Evolutionary conservation across 2,329 filamentous ascomycete species (phyloP).

Genomic region (Pestalotiopsis sp.): DNA sequence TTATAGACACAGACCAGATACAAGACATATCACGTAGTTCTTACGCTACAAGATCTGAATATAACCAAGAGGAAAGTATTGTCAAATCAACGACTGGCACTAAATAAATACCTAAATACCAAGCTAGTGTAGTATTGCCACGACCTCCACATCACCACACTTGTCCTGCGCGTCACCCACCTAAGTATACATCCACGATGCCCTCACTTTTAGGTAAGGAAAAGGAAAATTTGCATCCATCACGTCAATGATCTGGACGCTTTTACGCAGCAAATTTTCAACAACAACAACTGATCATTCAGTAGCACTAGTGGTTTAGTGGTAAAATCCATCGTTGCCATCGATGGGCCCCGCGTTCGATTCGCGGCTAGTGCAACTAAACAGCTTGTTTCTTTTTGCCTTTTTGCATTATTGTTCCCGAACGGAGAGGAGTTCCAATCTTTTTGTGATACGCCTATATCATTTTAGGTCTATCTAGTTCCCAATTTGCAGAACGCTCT

Average conservation of each 20-base stretch:
- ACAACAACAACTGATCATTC: neutral
- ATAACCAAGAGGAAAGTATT: neutral
- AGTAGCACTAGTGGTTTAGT: conserved; percentile 46
- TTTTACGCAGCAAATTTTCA: neutral
- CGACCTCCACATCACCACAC: neutral
- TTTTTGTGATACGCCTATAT: neutral
- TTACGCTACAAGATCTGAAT: no score
- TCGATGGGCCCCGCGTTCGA: conserved; percentile 53
- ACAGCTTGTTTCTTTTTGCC: neutral
- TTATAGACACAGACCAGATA: no score
- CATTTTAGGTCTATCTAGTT: neutral
- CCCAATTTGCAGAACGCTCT: neutral
- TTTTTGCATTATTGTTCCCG: neutral
- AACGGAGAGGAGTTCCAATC: neutral
- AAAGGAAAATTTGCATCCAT: neutral
- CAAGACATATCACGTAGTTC: no score
- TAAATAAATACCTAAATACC: neutral
- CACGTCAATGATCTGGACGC: neutral
- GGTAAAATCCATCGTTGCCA: conserved; percentile 58
- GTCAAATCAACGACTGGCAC: neutral
- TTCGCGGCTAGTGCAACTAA: conserved; percentile 37
- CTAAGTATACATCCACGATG: neutral
- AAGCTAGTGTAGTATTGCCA: neutral
- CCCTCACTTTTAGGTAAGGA: neutral
- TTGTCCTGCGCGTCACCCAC: neutral